Evolutionary conservation across 441 rosid species (phyloP).

Genomic region (Populus hybrid): DNA sequence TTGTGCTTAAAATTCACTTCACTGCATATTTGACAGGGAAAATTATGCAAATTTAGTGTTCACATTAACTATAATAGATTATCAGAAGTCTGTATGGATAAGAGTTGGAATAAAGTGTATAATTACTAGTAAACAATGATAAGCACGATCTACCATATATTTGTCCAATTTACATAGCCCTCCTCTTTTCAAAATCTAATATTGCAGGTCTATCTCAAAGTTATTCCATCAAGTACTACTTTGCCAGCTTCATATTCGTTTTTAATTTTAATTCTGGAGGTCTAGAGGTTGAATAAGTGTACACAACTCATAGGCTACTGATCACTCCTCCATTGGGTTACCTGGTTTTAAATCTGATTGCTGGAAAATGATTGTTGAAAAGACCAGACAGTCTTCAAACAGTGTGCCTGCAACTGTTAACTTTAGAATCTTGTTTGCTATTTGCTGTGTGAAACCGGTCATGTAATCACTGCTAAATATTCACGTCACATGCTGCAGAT

Average conservation of each 20-base stretch:
- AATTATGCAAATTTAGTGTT: neutral
- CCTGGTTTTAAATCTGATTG: neutral
- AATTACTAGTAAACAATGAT: neutral
- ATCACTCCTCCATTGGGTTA: neutral
- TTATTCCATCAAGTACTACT: neutral
- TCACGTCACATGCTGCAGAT: conserved; percentile 40
- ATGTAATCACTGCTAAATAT: neutral
- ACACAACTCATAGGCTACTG: neutral
- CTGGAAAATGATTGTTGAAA: neutral
- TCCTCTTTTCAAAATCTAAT: neutral
- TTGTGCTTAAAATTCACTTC: neutral
- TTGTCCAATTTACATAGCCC: neutral
- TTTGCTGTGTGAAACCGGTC: neutral
- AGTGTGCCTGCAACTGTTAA: neutral
- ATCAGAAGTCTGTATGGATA: neutral
- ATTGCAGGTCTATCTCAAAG: neutral
- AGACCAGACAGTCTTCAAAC: neutral
- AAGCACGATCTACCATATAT: too few species aligned
- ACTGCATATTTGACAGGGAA: neutral
- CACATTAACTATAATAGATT: neutral
- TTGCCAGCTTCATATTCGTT: neutral
- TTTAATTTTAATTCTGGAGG: neutral
- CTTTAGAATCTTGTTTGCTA: neutral
- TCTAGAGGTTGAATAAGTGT: neutral
- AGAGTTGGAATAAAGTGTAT: neutral